Evolutionary conservation across 192 early-diverging fungal genomes (phyloP).

Genomic region (Coemansia sp.): DNA sequence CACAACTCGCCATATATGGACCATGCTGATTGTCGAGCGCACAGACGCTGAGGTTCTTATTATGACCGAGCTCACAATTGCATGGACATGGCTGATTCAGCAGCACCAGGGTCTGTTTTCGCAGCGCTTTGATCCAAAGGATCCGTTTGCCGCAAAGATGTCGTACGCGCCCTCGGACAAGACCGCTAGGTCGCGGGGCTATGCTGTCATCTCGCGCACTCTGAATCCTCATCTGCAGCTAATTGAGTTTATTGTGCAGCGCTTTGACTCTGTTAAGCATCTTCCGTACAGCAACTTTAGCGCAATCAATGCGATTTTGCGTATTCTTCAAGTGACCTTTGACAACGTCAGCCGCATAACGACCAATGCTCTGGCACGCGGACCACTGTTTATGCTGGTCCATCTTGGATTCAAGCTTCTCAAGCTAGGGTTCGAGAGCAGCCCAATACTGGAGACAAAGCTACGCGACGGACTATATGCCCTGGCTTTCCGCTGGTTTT

Average conservation of each 20-base stretch:
- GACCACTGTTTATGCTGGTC: slow-evolving; percentile 77
- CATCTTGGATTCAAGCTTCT: slow-evolving; percentile 74
- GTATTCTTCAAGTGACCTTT: slow-evolving; percentile 80
- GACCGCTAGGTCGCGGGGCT: slow-evolving; percentile 63
- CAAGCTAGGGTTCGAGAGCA: slow-evolving; percentile 63
- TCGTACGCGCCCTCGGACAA: slow-evolving; percentile 90
- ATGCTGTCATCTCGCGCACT: slow-evolving; percentile 60
- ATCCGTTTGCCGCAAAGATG: slow-evolving; percentile 90
- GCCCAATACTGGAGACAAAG: slow-evolving; percentile 64
- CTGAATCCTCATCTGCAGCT: slow-evolving; percentile 77
- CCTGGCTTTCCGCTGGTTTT: slow-evolving; percentile 84
- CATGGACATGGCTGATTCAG: slow-evolving; percentile 80
- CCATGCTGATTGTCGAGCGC: slow-evolving; percentile 78
- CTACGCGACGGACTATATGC: slow-evolving; percentile 67
- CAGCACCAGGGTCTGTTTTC: slow-evolving; percentile 84
- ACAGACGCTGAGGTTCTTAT: slow-evolving; percentile 72
- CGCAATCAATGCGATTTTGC: slow-evolving; percentile 72
- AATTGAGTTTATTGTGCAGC: slow-evolving; percentile 82
- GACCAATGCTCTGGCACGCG: slow-evolving; percentile 72
- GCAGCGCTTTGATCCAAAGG: slow-evolving; percentile 49
- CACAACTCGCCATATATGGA: slow-evolving; percentile 86
- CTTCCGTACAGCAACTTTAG: slow-evolving; percentile 65
- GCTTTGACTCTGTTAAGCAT: slow-evolving; percentile 82
- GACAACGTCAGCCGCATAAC: slow-evolving; percentile 46
- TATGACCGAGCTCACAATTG: slow-evolving; percentile 79